Evolutionary conservation across 2,329 filamentous ascomycete genomes (phyloP), one percentile per base, ranked within the genome.

Genomic region (Albifimbria verrucaria): DNA sequence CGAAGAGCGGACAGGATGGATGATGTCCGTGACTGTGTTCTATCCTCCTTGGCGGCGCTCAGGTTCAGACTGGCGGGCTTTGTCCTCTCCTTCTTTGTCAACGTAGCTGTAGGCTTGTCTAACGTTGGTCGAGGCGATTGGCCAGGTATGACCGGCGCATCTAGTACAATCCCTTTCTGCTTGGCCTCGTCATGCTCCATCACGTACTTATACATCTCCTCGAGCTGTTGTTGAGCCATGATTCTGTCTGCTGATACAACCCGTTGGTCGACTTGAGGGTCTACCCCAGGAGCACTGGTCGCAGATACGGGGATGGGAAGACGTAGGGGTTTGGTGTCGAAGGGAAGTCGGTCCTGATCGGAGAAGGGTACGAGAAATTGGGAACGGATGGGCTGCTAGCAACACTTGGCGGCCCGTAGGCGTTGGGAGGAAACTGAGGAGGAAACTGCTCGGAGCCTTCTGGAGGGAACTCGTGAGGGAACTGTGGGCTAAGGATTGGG

Each of bases 161-260:
- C 75, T 44, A 82, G 72, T 18, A 70, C 69, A 42, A 81, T 65
- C 26, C 84, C 83, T 47, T 76, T 77, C 58, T 79, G 75, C 68
- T 86, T 87, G 49, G 83, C 83, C 53, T 81, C 83, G 64, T 97
- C 92, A 62, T 96, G 89, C 69, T 92, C 90, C 86, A 96, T 88
- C 58, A 96, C 92, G 60, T 92, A 88, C 56, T 87, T 91, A 72
- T 97, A 97, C 68, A 97, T 85, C 62, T 90, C 85, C 69, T 96
- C 92, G 70, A 97, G 85, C 68, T 96, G 89, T 59, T 87, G 79
- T 69, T 94, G 86, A 57, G 90, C 86, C 75, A 87, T 87, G 64
- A 81, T 79, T 67, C 82, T 84, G 71, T 96, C 90, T 55, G 83
- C 81, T 54, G 87, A 82, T 22, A 97, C 81, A 17, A 96, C 81